A percentile compares a stretch with the other conserved stretches of the same genome.
phyloP scores from a whole-genome alignment of 176 grass and related monocot species.

The Canna indica region DNA sequence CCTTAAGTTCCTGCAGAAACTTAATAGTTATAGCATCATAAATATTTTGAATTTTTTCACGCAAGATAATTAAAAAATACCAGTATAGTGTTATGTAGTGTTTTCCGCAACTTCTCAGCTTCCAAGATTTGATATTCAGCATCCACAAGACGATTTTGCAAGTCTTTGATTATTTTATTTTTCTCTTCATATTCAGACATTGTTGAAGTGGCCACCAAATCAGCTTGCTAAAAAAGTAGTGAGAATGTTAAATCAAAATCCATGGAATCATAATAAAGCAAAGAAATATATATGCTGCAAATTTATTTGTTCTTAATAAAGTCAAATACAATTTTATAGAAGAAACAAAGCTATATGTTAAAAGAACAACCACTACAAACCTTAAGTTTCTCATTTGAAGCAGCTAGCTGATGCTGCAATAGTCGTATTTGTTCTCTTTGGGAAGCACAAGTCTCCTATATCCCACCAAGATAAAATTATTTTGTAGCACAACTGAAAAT shows the following conservation, averaged over 20 bases:
- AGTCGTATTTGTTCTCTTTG: constrained; percentile 49
- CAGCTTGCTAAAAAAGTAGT: constrained; percentile 47
- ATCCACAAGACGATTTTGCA: constrained; percentile 51
- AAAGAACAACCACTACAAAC: constrained; percentile 18
- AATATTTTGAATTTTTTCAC: background rate
- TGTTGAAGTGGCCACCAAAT: constrained; percentile 52
- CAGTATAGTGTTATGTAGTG: constrained; percentile 90
- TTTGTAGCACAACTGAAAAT: background rate
- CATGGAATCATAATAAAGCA: background rate
- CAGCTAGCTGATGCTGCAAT: constrained; percentile 46
- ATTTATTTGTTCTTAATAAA: background rate
- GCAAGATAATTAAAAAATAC: constrained; percentile 19
- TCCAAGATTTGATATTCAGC: constrained; percentile 80
- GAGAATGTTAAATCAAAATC: background rate
- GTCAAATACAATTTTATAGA: background rate
- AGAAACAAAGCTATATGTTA: background rate
- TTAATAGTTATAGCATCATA: background rate
- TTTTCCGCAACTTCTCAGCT: constrained; percentile 76
- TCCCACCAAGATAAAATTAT: background rate
- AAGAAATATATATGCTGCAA: background rate
- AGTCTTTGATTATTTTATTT: constrained; percentile 51
- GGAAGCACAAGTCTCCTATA: constrained; percentile 41
- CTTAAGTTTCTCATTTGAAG: constrained; percentile 54
- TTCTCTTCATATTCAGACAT: constrained; percentile 60
- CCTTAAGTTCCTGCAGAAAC: constrained; percentile 75